Conservation (phyloP, 176 grass and related monocot genomes). For the Tillandsia leiboldiana region DNA sequence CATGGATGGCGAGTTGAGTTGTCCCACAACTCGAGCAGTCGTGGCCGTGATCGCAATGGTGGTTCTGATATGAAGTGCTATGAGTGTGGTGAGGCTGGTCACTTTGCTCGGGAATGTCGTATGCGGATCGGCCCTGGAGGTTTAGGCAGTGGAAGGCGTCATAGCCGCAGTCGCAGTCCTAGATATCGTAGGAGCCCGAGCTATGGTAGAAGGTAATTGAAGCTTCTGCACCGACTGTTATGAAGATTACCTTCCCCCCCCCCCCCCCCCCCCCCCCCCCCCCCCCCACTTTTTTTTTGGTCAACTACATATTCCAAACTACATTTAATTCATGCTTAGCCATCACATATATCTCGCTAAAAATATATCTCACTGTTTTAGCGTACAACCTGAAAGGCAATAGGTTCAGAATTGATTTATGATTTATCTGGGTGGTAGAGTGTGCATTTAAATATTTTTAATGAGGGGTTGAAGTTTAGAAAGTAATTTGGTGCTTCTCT, state of each 20-base stretch:
- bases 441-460: too few species aligned
- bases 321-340: background rate
- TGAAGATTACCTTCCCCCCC: background rate
- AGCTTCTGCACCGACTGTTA: background rate
- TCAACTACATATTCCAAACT: background rate
- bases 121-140: constrained; percentile 74
- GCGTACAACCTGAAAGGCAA: background rate
- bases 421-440: too few species aligned
- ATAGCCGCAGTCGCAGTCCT: constrained; percentile 63
- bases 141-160: constrained; percentile 72
- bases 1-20: constrained; percentile 94
- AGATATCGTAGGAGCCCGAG: constrained; percentile 84
- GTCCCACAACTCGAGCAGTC: constrained; percentile 52
- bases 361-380: background rate
- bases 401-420: too few species aligned
- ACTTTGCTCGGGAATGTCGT: constrained; percentile 93
- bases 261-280: background rate
- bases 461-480: too few species aligned
- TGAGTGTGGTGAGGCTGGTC: constrained; percentile 88
- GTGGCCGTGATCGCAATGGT: constrained; percentile 53
- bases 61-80: constrained; percentile 89
- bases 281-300: background rate
- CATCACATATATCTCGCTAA: background rate
- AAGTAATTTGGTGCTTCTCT: too few species aligned
- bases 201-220: constrained; percentile 74